Evolutionary conservation across 2,329 filamentous ascomycete genomes (phyloP).

Genomic region (Ophiostoma australiae): DNA sequence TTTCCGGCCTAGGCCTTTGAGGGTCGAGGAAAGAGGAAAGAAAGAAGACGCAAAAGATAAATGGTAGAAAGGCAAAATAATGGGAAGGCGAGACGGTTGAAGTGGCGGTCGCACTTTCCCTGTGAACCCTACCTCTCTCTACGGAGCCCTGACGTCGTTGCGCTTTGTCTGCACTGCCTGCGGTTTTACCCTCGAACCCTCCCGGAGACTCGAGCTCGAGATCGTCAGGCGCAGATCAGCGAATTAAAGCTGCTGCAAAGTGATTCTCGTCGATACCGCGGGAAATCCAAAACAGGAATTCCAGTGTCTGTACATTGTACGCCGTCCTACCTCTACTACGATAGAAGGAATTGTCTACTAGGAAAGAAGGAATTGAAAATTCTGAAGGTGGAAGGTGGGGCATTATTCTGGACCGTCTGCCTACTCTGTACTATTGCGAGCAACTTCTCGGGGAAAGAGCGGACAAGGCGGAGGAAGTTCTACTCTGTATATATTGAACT

Average conservation of each 20-base stretch:
- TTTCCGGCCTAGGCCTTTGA: neutral
- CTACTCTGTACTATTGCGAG: neutral
- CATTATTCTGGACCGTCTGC: conserved; percentile 1
- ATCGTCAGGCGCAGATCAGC: neutral
- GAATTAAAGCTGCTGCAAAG: neutral
- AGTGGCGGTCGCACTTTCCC: neutral
- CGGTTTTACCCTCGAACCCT: neutral
- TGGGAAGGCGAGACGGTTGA: neutral
- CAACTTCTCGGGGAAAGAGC: conserved; percentile 6
- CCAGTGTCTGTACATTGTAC: too few species aligned
- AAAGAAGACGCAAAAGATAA: neutral
- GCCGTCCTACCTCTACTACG: neutral
- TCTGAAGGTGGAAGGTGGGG: conserved; percentile 24
- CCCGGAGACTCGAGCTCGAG: neutral
- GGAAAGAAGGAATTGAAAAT: conserved; percentile 15
- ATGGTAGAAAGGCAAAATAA: neutral
- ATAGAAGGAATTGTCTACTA: neutral
- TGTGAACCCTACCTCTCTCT: neutral
- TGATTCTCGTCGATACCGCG: neutral
- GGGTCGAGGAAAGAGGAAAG: neutral
- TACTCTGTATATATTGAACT: too few species aligned
- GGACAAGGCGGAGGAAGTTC: too few species aligned
- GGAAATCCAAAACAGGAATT: neutral
- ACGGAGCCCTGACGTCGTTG: neutral
- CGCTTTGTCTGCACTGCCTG: conserved; percentile 6